These are phyloP conservation scores for Vitellaria paradoxa DNA, from an alignment of 179 eudicot species.

Conservation along the genomic window DNA sequence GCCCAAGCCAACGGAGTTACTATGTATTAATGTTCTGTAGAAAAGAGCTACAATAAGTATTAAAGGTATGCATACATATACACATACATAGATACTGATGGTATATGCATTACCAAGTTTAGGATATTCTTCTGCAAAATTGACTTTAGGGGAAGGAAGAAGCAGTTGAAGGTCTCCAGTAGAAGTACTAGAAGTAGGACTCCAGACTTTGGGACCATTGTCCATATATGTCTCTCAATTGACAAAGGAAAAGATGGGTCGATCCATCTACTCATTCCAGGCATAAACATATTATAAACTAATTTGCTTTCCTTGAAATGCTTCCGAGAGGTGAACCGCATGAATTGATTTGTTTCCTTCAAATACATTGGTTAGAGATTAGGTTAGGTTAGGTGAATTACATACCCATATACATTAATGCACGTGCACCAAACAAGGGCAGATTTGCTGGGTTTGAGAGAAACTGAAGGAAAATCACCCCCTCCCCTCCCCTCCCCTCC, in stretches of 20 bases:
- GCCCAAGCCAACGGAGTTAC: not conserved
- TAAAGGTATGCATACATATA: not conserved
- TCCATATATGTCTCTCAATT: not conserved
- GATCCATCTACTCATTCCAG: not conserved
- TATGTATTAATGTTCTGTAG: not conserved
- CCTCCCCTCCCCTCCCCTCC: too few species aligned
- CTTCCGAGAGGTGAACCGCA: not conserved
- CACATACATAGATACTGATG: not conserved
- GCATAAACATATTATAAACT: not conserved
- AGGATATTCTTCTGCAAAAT: not conserved
- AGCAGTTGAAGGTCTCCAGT: not conserved
- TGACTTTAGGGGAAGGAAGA: not conserved
- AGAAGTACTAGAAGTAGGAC: not conserved
- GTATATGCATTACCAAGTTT: not conserved
- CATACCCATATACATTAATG: not conserved
- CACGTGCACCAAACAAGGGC: not conserved
- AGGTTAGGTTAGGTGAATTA: not conserved
- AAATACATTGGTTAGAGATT: not conserved
- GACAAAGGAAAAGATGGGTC: not conserved
- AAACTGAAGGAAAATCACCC: too few species aligned
- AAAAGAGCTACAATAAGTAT: not conserved
- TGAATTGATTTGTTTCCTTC: not conserved
- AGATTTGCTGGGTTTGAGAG: not conserved
- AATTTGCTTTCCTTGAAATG: too few species aligned
- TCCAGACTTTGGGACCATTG: not conserved